Evolutionary conservation across 202 grass and related monocot species (phyloP).

Genomic region (Tripidium arundinaceum): DNA sequence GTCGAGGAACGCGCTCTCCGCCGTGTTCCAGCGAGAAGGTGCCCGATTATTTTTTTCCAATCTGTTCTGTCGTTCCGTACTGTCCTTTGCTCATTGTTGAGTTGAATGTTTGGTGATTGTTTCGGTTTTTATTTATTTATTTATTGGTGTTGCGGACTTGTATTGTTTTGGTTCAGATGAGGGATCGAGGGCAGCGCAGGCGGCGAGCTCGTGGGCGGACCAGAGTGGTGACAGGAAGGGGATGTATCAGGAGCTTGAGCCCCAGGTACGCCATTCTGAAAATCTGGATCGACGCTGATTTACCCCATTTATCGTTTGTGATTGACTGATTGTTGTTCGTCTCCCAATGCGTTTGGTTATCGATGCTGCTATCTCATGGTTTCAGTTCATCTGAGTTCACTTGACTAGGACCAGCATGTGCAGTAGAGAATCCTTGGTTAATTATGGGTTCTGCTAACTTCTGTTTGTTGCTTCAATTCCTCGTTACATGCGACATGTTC

Average conservation of each 20-base stretch:
- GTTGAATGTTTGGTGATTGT: background rate
- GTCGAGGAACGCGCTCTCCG: slow-evolving; percentile 66
- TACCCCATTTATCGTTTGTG: background rate
- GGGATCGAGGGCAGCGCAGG: background rate
- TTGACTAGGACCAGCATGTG: background rate
- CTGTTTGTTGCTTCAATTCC: background rate
- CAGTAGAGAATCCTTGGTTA: background rate
- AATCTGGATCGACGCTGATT: background rate
- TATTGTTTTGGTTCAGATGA: slow-evolving; percentile 26
- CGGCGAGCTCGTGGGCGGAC: background rate
- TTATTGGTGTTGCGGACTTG: background rate
- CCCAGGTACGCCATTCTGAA: slow-evolving; percentile 33
- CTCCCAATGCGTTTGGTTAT: background rate
- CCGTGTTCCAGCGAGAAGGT: slow-evolving; percentile 79
- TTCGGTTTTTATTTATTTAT: background rate
- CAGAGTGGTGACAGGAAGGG: background rate
- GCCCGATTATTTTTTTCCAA: background rate
- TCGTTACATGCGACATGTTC: background rate
- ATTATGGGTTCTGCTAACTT: background rate
- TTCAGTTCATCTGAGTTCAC: slow-evolving; percentile 14
- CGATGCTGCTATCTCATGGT: background rate
- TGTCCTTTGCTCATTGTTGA: background rate
- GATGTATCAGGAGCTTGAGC: slow-evolving; percentile 12
- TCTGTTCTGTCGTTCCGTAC: background rate
- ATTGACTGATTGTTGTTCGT: background rate